phyloP scores from a whole-genome alignment of 306 rosid genomes.

The Hylodesmum podocarpum region DNA sequence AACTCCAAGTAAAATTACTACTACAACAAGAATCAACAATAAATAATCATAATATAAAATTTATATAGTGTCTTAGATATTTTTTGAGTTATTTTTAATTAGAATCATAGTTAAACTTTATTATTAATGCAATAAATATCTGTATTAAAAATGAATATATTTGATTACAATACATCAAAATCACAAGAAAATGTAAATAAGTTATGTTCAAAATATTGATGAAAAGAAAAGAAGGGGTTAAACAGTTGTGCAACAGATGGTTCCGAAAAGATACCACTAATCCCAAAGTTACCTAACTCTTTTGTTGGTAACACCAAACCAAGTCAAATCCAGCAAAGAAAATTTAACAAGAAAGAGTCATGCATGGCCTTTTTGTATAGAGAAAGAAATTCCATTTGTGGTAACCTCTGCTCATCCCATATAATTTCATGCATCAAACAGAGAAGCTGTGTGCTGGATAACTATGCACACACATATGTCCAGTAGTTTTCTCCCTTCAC shows the following conservation, averaged over 20 bases:
- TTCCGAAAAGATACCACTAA: conserved; percentile 36
- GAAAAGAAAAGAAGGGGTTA: background rate
- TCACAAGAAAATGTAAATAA: too few species aligned
- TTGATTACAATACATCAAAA: too few species aligned
- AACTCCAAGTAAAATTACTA: too few species aligned
- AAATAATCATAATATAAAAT: too few species aligned
- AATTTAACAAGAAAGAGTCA: background rate
- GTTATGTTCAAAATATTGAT: too few species aligned
- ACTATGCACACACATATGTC: background rate
- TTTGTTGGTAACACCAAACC: background rate
- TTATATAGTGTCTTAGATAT: too few species aligned
- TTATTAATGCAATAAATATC: too few species aligned
- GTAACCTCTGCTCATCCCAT: background rate
- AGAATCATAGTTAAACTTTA: too few species aligned
- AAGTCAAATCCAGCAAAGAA: background rate
- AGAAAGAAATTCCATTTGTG: conserved; percentile 27
- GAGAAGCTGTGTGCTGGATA: background rate
- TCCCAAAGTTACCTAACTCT: conserved; percentile 67
- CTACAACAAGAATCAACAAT: too few species aligned
- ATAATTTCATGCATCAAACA: background rate
- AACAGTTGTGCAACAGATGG: background rate
- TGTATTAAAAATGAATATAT: too few species aligned
- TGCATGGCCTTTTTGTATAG: background rate
- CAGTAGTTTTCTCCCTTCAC: background rate
- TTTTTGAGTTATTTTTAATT: too few species aligned